phyloP scores from a whole-genome alignment of 441 rosid species.

The Pelargonium citronellum region DNA sequence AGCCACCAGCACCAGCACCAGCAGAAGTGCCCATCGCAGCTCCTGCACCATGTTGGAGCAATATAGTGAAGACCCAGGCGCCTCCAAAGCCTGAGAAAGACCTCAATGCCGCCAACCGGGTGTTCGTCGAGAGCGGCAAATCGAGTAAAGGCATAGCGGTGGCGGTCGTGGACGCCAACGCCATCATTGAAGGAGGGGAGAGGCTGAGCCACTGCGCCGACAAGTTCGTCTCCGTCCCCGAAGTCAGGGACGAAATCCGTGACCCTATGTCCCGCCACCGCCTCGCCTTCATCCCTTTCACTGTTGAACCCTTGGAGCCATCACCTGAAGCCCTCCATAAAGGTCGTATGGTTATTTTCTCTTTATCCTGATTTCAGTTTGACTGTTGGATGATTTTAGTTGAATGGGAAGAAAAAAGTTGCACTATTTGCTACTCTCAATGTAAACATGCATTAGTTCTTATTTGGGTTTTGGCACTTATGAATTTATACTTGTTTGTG shows the following conservation, averaged over 20 bases:
- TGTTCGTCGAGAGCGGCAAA: slow-evolving; percentile 54
- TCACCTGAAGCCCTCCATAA: slow-evolving; percentile 64
- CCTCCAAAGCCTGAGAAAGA: slow-evolving; percentile 22
- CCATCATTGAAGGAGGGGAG: slow-evolving; percentile 64
- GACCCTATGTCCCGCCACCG: slow-evolving; percentile 83
- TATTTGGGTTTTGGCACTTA: neutral
- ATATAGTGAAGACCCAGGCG: slow-evolving; percentile 40
- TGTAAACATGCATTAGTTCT: neutral
- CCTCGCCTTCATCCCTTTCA: slow-evolving; percentile 53
- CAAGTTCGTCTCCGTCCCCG: slow-evolving; percentile 69
- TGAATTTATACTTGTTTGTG: neutral
- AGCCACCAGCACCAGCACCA: slow-evolving; percentile 7
- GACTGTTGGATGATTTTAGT: neutral
- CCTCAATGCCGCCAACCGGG: slow-evolving; percentile 21
- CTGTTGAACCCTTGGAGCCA: slow-evolving; percentile 78
- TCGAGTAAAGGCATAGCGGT: slow-evolving; percentile 65
- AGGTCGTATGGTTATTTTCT: too few relatives aligned
- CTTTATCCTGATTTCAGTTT: too few relatives aligned
- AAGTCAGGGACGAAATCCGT: slow-evolving; percentile 71
- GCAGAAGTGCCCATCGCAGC: too few relatives aligned
- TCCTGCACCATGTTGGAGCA: slow-evolving; percentile 47
- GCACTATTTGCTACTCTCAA: too few relatives aligned
- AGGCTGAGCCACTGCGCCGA: slow-evolving; percentile 56
- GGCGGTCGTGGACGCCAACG: slow-evolving; percentile 86
- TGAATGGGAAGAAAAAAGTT: neutral